These are phyloP conservation scores for Sphagnum tenellum DNA, from an alignment of 225 moss, liverwort and hornwort species.

Conservation along the genomic window DNA sequence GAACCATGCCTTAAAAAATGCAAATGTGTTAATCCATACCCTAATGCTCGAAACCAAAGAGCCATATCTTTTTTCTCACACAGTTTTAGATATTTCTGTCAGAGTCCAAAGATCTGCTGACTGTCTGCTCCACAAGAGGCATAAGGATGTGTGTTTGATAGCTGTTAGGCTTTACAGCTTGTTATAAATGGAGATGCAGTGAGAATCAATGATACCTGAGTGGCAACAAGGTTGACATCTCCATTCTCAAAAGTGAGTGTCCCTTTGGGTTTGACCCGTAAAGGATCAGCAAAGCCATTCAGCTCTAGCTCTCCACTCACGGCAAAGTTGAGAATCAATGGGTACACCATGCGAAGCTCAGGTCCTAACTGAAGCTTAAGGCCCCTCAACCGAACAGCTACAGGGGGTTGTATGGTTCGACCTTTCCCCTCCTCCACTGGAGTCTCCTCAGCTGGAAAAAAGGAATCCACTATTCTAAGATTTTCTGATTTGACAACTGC, in stretches of 20 bases:
- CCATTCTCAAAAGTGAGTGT: conserved; percentile 97
- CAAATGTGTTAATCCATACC: no score
- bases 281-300: conserved; percentile 83
- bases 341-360: conserved; percentile 98
- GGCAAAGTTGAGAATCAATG: conserved; percentile 93
- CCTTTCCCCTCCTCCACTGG: conserved; percentile 53
- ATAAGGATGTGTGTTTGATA: no score
- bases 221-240: conserved; percentile 96
- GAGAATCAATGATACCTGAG: conserved; percentile 46
- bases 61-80: no score
- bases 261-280: conserved; percentile 84
- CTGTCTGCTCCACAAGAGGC: no score
- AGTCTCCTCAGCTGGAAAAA: conserved; percentile 36
- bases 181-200: no score
- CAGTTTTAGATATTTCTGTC: no score
- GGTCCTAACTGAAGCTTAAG: conserved; percentile 86
- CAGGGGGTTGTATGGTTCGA: conserved; percentile 47
- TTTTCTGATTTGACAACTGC: no score
- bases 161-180: no score
- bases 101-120: no score
- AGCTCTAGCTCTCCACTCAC: conserved; percentile 96
- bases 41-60: no score
- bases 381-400: conserved; percentile 63
- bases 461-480: no score
- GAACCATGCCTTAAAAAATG: no score